Evolutionary conservation across 2,329 filamentous ascomycete species (phyloP).

Genomic region (Colletotrichum navitas): DNA sequence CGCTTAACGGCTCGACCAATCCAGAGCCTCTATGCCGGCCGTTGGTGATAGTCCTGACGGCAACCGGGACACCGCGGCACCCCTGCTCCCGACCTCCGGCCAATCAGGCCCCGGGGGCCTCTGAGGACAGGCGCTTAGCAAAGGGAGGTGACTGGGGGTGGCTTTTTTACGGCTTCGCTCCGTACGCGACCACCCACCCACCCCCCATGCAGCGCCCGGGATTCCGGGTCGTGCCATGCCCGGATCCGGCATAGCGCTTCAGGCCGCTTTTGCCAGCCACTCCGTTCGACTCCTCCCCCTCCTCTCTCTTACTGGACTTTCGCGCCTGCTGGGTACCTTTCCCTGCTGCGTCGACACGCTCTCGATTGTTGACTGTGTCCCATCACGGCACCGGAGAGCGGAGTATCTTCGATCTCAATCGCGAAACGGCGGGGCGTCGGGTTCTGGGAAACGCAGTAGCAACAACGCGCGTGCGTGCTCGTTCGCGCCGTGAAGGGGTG

Average conservation of each 20-base stretch:
- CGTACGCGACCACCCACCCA: conserved; percentile 18
- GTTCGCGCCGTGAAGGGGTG: neutral
- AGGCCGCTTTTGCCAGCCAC: conserved; percentile 36
- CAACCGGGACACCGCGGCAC: conserved; percentile 20
- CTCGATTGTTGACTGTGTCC: conserved; percentile 15
- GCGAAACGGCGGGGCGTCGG: conserved; percentile 1
- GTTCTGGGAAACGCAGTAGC: neutral
- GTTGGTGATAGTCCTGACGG: conserved; percentile 34
- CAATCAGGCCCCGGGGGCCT: conserved; percentile 30
- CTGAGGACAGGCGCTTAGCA: conserved; percentile 39
- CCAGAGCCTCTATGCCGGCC: conserved; percentile 6
- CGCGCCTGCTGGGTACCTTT: conserved; percentile 19
- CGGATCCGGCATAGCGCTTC: conserved; percentile 22
- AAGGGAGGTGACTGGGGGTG: conserved; percentile 37
- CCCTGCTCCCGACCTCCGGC: conserved; percentile 11
- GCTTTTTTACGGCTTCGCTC: conserved; percentile 16
- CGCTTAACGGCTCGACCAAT: conserved; percentile 41
- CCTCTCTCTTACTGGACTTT: neutral
- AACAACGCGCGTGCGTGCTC: neutral
- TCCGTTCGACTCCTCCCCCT: neutral
- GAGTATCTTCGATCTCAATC: conserved; percentile 1
- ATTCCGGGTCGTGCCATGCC: conserved; percentile 42
- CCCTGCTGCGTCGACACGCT: conserved; percentile 12
- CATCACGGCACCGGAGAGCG: conserved; percentile 15
- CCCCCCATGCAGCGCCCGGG: conserved; percentile 43